These are phyloP conservation scores for Phialocephala subalpina DNA, from an alignment of 2,329 filamentous ascomycete species.

Conservation along the genomic window DNA sequence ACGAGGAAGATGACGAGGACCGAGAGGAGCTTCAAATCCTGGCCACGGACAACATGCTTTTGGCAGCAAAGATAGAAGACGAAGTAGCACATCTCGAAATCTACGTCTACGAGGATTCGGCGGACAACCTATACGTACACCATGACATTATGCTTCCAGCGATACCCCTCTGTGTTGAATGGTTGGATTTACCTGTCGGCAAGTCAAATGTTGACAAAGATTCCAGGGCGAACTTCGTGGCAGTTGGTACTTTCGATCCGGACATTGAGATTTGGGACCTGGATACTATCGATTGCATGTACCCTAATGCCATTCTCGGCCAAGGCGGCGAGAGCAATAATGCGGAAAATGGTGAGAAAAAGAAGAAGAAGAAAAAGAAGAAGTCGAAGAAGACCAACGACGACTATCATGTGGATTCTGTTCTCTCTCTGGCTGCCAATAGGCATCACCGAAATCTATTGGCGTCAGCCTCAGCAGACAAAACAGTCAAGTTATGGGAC, in stretches of 20 bases:
- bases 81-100: constrained; percentile 96
- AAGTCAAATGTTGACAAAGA: constrained; percentile 69
- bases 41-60: constrained; percentile 88
- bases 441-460: constrained; percentile 92
- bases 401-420: constrained; percentile 91
- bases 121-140: constrained; percentile 97
- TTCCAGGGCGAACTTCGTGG: constrained; percentile 86
- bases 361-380: constrained; percentile 90
- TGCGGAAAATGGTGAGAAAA: constrained; percentile 58
- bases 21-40: constrained; percentile 93
- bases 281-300: constrained; percentile 96
- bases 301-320: constrained; percentile 94
- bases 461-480: constrained; percentile 93
- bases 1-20: constrained; percentile 75
- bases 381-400: constrained; percentile 90
- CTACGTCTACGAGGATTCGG: constrained; percentile 95
- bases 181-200: constrained; percentile 91
- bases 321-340: constrained; percentile 64
- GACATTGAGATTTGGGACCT: constrained; percentile 99
- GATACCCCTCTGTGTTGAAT: constrained; percentile 94
- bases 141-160: constrained; percentile 99
- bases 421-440: constrained; percentile 91
- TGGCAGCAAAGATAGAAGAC: constrained; percentile 94
- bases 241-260: constrained; percentile 95
- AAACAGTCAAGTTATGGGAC: constrained; percentile 98